These are phyloP conservation scores for Stephania cephalantha DNA, from an alignment of 164 flowering plant genomes.

Conservation along the genomic window DNA sequence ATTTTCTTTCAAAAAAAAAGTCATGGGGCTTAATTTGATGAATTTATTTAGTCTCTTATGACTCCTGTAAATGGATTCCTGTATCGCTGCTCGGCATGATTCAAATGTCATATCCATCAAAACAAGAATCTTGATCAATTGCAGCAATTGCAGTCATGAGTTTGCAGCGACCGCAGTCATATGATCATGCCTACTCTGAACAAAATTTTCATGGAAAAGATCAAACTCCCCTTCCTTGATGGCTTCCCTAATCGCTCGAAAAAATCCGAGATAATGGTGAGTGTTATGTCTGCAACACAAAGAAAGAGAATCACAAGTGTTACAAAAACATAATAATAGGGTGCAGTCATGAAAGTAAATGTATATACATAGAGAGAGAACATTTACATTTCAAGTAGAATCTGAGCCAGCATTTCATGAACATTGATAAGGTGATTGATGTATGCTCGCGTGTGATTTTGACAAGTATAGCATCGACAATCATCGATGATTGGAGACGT, in stretches of 20 bases:
- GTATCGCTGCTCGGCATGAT: too few relatives aligned
- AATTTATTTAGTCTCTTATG: too few relatives aligned
- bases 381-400: conserved; percentile 73
- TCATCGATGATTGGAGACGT: conserved; percentile 47
- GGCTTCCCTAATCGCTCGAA: conserved; percentile 59
- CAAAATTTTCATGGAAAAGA: conserved; percentile 39
- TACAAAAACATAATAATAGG: background rate
- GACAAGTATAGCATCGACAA: conserved; percentile 79
- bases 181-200: conserved; percentile 43
- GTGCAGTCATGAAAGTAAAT: background rate
- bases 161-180: conserved; percentile 8
- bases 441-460: conserved; percentile 80
- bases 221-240: conserved; percentile 55
- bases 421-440: conserved; percentile 90
- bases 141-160: background rate
- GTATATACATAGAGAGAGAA: background rate
- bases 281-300: conserved; percentile 71
- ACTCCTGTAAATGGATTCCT: too few relatives aligned
- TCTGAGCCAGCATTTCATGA: conserved; percentile 88
- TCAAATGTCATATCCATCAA: too few relatives aligned
- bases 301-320: conserved; percentile 2
- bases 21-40: background rate
- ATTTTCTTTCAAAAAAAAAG: background rate
- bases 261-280: conserved; percentile 72
- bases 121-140: background rate